Conservation (phyloP, 177 flowering plant species). For the Vitis hybrid region DNA sequence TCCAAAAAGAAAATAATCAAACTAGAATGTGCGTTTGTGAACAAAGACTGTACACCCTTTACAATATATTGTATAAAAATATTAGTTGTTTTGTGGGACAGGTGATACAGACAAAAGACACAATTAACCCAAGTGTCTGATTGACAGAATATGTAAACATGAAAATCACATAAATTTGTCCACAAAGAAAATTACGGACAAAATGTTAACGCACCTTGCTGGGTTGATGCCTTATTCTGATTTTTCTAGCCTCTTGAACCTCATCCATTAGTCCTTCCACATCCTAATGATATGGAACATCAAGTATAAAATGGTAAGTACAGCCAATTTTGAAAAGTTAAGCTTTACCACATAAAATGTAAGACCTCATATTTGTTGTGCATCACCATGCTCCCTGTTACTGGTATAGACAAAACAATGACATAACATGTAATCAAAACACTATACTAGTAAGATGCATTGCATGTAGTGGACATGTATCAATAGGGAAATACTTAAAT, state of each 20-base stretch:
- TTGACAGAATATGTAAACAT: not conserved
- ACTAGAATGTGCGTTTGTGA: no score
- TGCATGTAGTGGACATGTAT: no score
- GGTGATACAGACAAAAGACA: no score
- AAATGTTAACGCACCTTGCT: slow-evolving; percentile 54
- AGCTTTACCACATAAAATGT: not conserved
- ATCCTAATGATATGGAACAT: slow-evolving; percentile 39
- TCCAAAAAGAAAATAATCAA: no score
- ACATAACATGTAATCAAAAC: not conserved
- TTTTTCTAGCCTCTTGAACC: slow-evolving; percentile 91
- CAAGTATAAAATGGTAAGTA: not conserved
- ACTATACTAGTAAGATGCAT: not conserved
- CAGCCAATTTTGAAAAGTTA: not conserved
- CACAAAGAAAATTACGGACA: not conserved
- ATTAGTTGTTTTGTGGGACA: no score
- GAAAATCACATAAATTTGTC: not conserved
- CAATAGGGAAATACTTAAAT: no score
- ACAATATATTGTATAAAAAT: no score
- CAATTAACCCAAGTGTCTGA: no score
- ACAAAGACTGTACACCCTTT: no score
- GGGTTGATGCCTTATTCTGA: slow-evolving; percentile 87
- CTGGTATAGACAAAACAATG: not conserved
- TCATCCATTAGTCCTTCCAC: slow-evolving; percentile 74
- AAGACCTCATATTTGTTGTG: not conserved
- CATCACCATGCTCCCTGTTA: not conserved